phyloP scores from a whole-genome alignment of 495 filamentous ascomycete species.

The Penicillium chermesinum region DNA sequence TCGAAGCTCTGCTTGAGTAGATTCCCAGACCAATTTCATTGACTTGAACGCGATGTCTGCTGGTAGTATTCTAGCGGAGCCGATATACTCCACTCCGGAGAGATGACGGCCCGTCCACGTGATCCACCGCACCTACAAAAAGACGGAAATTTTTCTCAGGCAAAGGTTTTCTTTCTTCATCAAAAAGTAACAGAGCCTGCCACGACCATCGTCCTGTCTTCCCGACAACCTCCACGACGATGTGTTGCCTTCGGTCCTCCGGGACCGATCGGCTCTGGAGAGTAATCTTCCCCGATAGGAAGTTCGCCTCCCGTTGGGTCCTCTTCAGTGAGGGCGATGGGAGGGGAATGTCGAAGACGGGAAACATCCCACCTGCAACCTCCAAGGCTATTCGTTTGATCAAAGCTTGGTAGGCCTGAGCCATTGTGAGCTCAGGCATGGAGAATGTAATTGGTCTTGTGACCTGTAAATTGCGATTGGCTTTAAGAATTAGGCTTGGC shows the following conservation, averaged over 20 bases:
- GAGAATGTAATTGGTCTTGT: too few relatives aligned
- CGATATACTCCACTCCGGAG: constrained; percentile 5
- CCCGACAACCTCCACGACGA: constrained; percentile 42
- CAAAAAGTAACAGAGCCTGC: constrained; percentile 61
- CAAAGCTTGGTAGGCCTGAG: not conserved
- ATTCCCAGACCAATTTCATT: too few relatives aligned
- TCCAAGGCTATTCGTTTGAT: not conserved
- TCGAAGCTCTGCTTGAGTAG: not conserved
- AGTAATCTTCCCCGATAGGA: constrained; percentile 59
- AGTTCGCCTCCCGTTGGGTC: constrained; percentile 58
- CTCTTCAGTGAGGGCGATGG: constrained; percentile 63
- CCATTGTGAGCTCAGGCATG: too few relatives aligned
- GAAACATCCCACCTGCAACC: constrained; percentile 41
- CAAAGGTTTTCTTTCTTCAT: constrained; percentile 32
- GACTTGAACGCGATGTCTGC: too few relatives aligned
- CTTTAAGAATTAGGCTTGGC: too few relatives aligned
- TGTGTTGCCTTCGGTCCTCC: constrained; percentile 55
- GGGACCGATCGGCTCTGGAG: constrained; percentile 53
- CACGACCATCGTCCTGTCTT: constrained; percentile 59
- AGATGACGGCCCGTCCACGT: constrained; percentile 26
- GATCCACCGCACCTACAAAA: constrained; percentile 29
- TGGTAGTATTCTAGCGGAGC: too few relatives aligned
- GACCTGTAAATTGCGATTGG: too few relatives aligned
- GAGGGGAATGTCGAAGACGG: constrained; percentile 63
- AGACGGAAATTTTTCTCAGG: constrained; percentile 19